Evolutionary conservation across 2,329 filamentous ascomycete genomes (phyloP).

Genomic region (Aspergillus versicolor): DNA sequence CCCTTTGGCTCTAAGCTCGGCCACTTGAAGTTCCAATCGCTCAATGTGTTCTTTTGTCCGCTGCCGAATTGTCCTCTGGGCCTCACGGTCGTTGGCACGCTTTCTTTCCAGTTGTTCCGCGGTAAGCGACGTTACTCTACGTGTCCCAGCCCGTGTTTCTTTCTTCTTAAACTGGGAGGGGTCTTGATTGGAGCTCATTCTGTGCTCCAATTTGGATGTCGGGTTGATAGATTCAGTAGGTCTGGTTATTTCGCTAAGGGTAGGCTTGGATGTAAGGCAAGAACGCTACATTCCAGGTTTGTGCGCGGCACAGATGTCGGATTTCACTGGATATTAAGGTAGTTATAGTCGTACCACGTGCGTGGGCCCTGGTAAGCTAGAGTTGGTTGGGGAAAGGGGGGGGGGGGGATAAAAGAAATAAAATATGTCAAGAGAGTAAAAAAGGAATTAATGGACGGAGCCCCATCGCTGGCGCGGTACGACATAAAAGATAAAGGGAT

Average conservation of each 20-base stretch:
- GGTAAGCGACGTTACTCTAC: slow-evolving; percentile 58
- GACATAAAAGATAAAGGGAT: slow-evolving; percentile 8
- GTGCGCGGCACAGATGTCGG: slow-evolving; percentile 13
- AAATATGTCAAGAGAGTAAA: slow-evolving; percentile 13
- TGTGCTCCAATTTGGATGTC: slow-evolving; percentile 10
- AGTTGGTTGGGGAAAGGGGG: slow-evolving; percentile 11
- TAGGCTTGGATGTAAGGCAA: slow-evolving; percentile 9
- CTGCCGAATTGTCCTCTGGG: slow-evolving; percentile 59
- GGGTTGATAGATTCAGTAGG: background rate
- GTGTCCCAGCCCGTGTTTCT: slow-evolving; percentile 54
- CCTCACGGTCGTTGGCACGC: slow-evolving; percentile 60
- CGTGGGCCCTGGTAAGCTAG: slow-evolving; percentile 22
- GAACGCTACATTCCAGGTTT: slow-evolving; percentile 16
- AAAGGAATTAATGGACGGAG: slow-evolving; percentile 10
- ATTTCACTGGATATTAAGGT: slow-evolving; percentile 13
- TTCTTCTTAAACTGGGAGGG: slow-evolving; percentile 28
- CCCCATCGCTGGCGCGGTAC: slow-evolving; percentile 7
- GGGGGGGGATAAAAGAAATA: background rate
- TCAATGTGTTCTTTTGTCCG: slow-evolving; percentile 61
- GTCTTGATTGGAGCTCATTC: slow-evolving; percentile 26
- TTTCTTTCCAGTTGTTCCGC: slow-evolving; percentile 60
- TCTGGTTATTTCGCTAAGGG: slow-evolving; percentile 12
- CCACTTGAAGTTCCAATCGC: slow-evolving; percentile 54
- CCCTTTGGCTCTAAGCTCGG: slow-evolving; percentile 50
- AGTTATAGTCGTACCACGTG: slow-evolving; percentile 24